phyloP scores from a whole-genome alignment of 345 rosid genomes.

The Heritiera littoralis region DNA sequence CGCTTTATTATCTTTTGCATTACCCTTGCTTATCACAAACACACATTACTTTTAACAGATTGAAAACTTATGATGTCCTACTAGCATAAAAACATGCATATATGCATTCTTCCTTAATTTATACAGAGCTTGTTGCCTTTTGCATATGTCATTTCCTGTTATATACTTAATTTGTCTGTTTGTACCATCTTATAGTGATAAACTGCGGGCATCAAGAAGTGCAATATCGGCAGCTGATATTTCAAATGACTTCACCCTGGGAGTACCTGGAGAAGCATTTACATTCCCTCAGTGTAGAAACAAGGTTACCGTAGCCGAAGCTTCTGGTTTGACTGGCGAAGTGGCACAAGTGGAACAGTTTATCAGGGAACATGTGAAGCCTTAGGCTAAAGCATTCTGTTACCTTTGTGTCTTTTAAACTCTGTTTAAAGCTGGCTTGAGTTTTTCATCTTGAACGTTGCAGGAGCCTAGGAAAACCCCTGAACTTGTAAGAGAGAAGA shows the following conservation, averaged over 20 bases:
- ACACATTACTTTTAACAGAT: neutral
- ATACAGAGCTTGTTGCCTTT: neutral
- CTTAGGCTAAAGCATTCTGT: constrained; percentile 34
- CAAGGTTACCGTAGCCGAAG: constrained; percentile 69
- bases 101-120: neutral
- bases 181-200: constrained; percentile 52
- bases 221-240: constrained; percentile 79
- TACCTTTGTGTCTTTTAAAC: neutral
- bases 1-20: constrained; percentile 4
- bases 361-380: constrained; percentile 70
- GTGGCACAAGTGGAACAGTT: constrained; percentile 63
- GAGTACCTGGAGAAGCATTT: constrained; percentile 69
- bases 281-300: constrained; percentile 70
- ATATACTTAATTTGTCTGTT: constrained; percentile 7
- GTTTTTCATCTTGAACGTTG: neutral
- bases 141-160: neutral
- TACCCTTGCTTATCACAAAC: constrained; percentile 17
- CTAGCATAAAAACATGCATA: neutral
- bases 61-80: constrained; percentile 2
- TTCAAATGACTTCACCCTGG: constrained; percentile 69
- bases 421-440: neutral
- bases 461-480: neutral
- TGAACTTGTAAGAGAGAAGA: constrained; percentile 5
- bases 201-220: constrained; percentile 65
- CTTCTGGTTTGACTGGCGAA: constrained; percentile 75